Conservation (phyloP, 1,139 yeast species). For the Diutina sp. region DNA sequence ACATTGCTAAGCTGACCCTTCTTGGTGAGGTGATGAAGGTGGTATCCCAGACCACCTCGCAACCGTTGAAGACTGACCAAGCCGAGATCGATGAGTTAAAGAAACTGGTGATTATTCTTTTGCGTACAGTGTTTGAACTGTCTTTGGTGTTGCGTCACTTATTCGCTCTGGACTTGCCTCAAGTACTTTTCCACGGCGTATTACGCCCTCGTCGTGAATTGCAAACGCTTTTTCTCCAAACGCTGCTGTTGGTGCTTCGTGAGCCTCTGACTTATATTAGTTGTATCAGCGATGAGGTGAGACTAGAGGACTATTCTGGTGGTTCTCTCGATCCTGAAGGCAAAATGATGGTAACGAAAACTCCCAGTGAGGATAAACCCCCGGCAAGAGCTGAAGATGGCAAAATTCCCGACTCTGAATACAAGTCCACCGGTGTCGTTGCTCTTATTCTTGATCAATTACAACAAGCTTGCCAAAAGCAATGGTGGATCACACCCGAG, state of each 20-base stretch:
- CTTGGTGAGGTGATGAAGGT: neutral
- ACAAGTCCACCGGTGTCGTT: neutral
- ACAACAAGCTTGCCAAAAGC: neutral
- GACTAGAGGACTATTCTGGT: neutral
- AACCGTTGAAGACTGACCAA: neutral
- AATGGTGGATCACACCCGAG: neutral
- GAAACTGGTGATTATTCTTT: neutral
- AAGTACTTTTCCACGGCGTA: neutral
- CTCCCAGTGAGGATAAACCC: neutral
- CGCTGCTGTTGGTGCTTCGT: conserved; percentile 1
- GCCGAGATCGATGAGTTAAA: neutral
- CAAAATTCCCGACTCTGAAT: neutral
- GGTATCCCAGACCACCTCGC: neutral
- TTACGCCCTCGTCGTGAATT: neutral
- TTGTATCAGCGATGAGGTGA: neutral
- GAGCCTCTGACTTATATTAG: neutral
- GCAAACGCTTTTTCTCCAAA: neutral
- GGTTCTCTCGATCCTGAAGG: neutral
- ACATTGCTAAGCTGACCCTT: neutral
- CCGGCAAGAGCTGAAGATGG: neutral
- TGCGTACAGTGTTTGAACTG: neutral
- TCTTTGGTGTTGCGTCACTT: neutral
- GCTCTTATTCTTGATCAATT: neutral
- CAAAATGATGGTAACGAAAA: neutral
- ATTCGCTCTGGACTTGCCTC: neutral